Evolutionary conservation across 2,329 filamentous ascomycete genomes (phyloP), one percentile per base, ranked within the genome.

Genomic region (Pyrenochaeta sp.): DNA sequence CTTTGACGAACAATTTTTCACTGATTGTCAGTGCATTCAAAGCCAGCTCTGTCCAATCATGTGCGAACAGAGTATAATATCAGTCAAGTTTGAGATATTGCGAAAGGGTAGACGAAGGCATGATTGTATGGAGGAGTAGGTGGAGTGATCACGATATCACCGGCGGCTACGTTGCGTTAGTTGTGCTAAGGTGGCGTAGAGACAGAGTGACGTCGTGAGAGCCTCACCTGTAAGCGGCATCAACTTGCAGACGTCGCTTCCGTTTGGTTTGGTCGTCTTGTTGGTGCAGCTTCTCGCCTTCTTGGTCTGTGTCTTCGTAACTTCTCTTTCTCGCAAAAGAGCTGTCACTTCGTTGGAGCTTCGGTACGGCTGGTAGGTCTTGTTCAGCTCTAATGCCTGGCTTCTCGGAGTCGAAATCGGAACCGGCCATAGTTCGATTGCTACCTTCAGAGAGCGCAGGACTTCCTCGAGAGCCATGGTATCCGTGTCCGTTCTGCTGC

Each of bases 261-360:
- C 73, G 68, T 54, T 69, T 73, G 14, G 67, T 66, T 30, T 72
- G 61, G 33, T 76, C 73, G 18, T 75, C 73, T n/a, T 71, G 67
- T 52, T 75, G 73, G 20, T 66, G 68, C 44, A 61, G 39, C n/a
- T 64, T 61, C 27, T 66, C 69, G 23, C 74, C 64, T 29, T 68
- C 63, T 23, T 69, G 58, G 20, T 74, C 69, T 6, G 68, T 66
- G 31, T 76, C 72, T 33, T 73, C 71, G 35, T 75, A 74, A 45
- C 72, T 75, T 40, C 74, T 67, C 54, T 77, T 77, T 15, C 74
- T 56, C 12, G 64, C 62, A 42, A 69, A 59, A 3, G 67, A 72
- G 53, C 69, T 75, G 36, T 75, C 70, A 45, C 62, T 69, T 37
- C 68, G 66, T 12, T 65, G 37, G 14, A 73, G 53, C 10, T 60